phyloP scores from a whole-genome alignment of 2,329 filamentous ascomycete genomes.

The Tothia fuscella region DNA sequence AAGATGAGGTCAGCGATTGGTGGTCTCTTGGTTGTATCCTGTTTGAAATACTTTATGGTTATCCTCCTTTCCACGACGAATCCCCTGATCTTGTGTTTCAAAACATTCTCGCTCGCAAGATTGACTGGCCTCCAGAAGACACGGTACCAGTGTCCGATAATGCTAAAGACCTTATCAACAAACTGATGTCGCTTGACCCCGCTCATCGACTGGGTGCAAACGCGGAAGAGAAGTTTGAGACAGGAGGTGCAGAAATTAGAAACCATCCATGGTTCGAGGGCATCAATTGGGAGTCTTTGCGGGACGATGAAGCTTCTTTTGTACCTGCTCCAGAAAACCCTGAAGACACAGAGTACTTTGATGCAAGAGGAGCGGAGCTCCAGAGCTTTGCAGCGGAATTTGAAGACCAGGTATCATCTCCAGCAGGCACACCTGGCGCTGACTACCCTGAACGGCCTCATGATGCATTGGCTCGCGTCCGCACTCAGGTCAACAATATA shows the following conservation, averaged over 20 bases:
- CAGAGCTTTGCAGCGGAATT: slow-evolving; percentile 90
- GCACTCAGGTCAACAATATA: slow-evolving; percentile 73
- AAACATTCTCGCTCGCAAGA: slow-evolving; percentile 80
- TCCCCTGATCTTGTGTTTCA: slow-evolving; percentile 93
- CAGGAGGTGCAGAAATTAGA: slow-evolving; percentile 83
- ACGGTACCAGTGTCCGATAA: slow-evolving; percentile 65
- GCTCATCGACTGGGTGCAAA: slow-evolving; percentile 76
- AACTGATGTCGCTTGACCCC: slow-evolving; percentile 74
- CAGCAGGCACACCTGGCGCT: slow-evolving; percentile 53
- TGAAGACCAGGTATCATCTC: slow-evolving; percentile 73
- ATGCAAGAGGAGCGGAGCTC: slow-evolving; percentile 78
- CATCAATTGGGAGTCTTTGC: slow-evolving; percentile 76
- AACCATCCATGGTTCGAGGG: slow-evolving; percentile 79
- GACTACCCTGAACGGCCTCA: slow-evolving; percentile 87
- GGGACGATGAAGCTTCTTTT: slow-evolving; percentile 95
- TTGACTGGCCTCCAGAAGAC: slow-evolving; percentile 84
- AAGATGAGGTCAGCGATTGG: slow-evolving; percentile 98
- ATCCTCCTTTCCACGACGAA: slow-evolving; percentile 82
- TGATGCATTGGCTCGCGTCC: slow-evolving; percentile 81
- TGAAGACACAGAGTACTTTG: slow-evolving; percentile 97
- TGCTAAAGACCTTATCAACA: slow-evolving; percentile 90
- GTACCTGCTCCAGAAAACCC: slow-evolving; percentile 85
- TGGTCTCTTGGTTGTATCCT: slow-evolving; percentile 98
- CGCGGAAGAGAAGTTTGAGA: slow-evolving; percentile 65
- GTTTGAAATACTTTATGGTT: slow-evolving; percentile 90